Base-by-base conservation (phyloP, 306 rosid species). In the Rosa multiflora region DNA sequence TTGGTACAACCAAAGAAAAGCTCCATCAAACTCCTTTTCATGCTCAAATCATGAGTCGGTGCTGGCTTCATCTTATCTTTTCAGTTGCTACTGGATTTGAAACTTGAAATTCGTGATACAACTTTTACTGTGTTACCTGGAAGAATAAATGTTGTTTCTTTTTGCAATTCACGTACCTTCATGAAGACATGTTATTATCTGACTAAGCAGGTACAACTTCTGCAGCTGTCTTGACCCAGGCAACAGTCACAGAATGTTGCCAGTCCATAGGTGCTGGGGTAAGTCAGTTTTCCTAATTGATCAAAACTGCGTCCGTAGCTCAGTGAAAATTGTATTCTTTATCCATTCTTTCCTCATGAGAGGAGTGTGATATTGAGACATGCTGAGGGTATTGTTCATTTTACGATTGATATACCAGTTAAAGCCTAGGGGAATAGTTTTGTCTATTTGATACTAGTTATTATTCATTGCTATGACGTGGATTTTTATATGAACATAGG, bases 221-320 rank as follows among this genome's bases (percentile, higher is more conserved):
- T 90, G 97, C 98, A 46, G 89, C 97, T 68, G 96, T 95, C 78
- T 80, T 95, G 77, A 87, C 97, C 69, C 98, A 90, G 10, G 96
- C 98, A 76, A 90, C 90, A 84, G 94, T 90, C 75, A 88, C 55
- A 1, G 97, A 91, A 88, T 97, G 98, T 58, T 92, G 92, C 86
- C 91, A 91, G 81, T 91, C 98, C 59, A 77, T 91, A 80, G 97
- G 97, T 83, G 90, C 94, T 5, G 93, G 94, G 76, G 90, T 90
- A 70, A 95, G 63, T 56, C 55, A 2, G 70, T 64, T 35, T 35
- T 64, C 44, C 32, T 40, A 56, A 69, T 23, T 47, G 20, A 58
- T 69, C n/a, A 43, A 64, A 15, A 64, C 21, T 35, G 5, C 5
- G 2, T 64, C n/a, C 21, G 9, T 32, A 14, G n/a, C 43, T 64